Conservation (phyloP, 2,329 filamentous ascomycete species). For the Aspergillus quadricinctus region DNA sequence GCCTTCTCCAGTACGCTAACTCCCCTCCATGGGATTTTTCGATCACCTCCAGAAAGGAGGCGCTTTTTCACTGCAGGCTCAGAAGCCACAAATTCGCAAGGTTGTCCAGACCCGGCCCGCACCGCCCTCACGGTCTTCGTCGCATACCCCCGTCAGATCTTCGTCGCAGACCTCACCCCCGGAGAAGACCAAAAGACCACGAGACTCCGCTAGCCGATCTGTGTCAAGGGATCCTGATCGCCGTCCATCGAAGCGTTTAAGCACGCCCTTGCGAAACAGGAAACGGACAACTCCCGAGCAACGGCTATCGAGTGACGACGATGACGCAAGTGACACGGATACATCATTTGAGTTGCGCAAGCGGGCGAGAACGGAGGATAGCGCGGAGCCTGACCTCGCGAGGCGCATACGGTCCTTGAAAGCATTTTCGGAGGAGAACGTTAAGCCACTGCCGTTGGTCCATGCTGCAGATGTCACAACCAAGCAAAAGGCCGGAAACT, state of each 20-base stretch:
- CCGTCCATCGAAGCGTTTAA: constrained; percentile 26
- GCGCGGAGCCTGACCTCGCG: constrained; percentile 42
- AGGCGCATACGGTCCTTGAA: constrained; percentile 42
- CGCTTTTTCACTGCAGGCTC: constrained; percentile 37
- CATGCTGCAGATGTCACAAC: constrained; percentile 48
- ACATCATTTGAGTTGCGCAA: constrained; percentile 41
- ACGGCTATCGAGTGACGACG: constrained; percentile 38
- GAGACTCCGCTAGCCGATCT: constrained; percentile 23
- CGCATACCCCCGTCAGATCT: constrained; percentile 19
- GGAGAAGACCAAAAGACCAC: constrained; percentile 21
- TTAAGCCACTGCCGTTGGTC: constrained; percentile 39
- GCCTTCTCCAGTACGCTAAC: constrained; percentile 6
- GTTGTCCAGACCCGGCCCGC: constrained; percentile 36
- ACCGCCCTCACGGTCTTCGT: constrained; percentile 24
- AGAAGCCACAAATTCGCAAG: constrained; percentile 41
- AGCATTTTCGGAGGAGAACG: constrained; percentile 41
- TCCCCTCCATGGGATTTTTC: constrained; percentile 39
- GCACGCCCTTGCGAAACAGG: constrained; percentile 27
- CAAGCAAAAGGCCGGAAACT: constrained; percentile 44
- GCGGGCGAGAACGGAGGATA: constrained; percentile 36
- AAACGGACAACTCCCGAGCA: constrained; percentile 38
- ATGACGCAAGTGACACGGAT: constrained; percentile 41
- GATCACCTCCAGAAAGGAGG: constrained; percentile 44
- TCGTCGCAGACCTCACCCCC: constrained; percentile 17
- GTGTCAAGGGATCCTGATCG: constrained; percentile 27